Conservation (phyloP, 495 filamentous ascomycete genomes). For the Aspergillus bridgeri region DNA sequence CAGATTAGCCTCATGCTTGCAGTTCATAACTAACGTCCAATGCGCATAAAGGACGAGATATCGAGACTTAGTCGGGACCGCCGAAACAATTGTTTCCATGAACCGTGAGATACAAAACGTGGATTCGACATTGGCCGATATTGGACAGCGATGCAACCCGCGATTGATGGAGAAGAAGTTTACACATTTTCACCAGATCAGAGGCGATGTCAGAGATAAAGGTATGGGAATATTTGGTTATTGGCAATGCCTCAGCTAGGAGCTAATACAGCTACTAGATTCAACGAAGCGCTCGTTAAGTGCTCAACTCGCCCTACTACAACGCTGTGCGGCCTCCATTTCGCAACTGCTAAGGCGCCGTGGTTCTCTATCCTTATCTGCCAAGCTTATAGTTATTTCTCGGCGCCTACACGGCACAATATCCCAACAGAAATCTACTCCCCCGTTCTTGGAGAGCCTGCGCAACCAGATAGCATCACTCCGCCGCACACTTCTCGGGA, state of each 20-base stretch:
- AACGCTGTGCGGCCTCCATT: conserved; percentile 53
- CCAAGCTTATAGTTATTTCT: conserved; percentile 78
- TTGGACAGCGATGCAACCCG: conserved; percentile 77
- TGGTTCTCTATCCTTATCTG: conserved; percentile 60
- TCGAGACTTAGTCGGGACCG: conserved; percentile 86
- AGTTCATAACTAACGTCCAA: conserved; percentile 11
- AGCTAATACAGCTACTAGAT: conserved; percentile 39
- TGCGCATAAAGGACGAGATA: conserved; percentile 65
- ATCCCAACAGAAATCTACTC: conserved; percentile 45
- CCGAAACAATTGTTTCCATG: conserved; percentile 90
- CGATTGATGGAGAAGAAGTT: conserved; percentile 65
- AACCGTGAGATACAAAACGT: conserved; percentile 69
- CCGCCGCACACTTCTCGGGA: conserved; percentile 57
- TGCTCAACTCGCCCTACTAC: conserved; percentile 60
- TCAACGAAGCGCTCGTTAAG: conserved; percentile 52
- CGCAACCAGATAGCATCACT: conserved; percentile 59
- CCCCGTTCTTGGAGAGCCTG: conserved; percentile 57
- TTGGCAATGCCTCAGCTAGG: conserved; percentile 14
- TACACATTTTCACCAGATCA: conserved; percentile 58
- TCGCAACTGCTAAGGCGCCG: conserved; percentile 55
- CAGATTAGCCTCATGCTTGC: not conserved
- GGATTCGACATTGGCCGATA: conserved; percentile 63
- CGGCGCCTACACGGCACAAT: conserved; percentile 67
- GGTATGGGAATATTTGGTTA: conserved; percentile 31
- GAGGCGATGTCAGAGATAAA: conserved; percentile 40